Evolutionary conservation across 2,329 filamentous ascomycete genomes (phyloP).

Genomic region (Neofusicoccum parvum): DNA sequence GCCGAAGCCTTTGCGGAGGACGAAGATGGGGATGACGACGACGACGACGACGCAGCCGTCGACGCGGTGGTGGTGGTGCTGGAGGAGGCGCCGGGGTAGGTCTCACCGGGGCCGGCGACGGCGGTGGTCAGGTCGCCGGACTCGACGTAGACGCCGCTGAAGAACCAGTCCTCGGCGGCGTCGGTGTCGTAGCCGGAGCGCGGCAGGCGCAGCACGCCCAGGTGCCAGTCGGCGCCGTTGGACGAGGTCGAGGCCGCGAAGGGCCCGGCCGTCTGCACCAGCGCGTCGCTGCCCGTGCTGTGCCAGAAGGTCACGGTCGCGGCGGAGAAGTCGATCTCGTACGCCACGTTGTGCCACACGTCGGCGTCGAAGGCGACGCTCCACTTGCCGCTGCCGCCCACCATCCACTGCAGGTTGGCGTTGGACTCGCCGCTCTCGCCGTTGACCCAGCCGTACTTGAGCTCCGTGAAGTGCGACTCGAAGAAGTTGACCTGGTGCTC

Average conservation of each 20-base stretch:
- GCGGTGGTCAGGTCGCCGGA: constrained; percentile 46
- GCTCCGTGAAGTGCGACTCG: constrained; percentile 73
- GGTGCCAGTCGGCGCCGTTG: constrained; percentile 72
- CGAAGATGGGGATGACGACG: too few relatives aligned
- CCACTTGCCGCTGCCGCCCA: constrained; percentile 64
- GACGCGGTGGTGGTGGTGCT: not conserved
- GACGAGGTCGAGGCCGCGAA: constrained; percentile 63
- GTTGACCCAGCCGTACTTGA: constrained; percentile 67
- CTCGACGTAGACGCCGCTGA: constrained; percentile 73
- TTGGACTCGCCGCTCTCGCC: constrained; percentile 53
- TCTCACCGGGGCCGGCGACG: constrained; percentile 26
- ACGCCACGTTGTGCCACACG: constrained; percentile 76
- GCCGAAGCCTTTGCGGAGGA: not conserved
- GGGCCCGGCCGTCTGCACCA: constrained; percentile 62
- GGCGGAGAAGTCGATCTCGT: constrained; percentile 69
- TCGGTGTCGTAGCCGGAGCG: constrained; percentile 56
- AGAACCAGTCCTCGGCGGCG: constrained; percentile 67
- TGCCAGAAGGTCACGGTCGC: constrained; percentile 70
- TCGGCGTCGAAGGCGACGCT: constrained; percentile 61
- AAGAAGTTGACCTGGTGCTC: constrained; percentile 70
- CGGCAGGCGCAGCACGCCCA: constrained; percentile 69
- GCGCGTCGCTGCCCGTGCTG: constrained; percentile 61
- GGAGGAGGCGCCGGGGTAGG: too few relatives aligned
- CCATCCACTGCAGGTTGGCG: constrained; percentile 65
- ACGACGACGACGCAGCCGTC: not conserved